Percentiles rank a stretch among this genome's conserved stretches.
Evolutionary conservation across 306 rosid genomes (phyloP).

Genomic region (Vicia sativa): DNA sequence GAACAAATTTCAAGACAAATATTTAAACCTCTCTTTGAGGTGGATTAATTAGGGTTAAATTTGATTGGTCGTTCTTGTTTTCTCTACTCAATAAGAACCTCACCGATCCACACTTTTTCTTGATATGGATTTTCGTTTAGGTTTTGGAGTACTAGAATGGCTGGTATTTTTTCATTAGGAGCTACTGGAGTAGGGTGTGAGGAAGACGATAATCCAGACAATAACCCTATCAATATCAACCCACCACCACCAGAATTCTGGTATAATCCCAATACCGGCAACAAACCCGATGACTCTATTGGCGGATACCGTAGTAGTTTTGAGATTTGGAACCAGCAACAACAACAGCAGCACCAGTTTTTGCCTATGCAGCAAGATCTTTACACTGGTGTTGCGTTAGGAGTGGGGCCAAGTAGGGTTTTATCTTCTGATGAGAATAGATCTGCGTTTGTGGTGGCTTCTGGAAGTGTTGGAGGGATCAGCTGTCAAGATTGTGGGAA

Average conservation of each 20-base stretch:
- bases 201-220: not conserved
- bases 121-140: constrained; percentile 85
- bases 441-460: constrained; percentile 39
- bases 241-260: constrained; percentile 49
- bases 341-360: constrained; percentile 63
- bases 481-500: constrained; percentile 98
- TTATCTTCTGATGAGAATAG: constrained; percentile 47
- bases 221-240: constrained; percentile 15
- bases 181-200: constrained; percentile 25
- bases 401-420: constrained; percentile 64
- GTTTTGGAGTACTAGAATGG: constrained; percentile 52
- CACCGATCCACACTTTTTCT: constrained; percentile 37
- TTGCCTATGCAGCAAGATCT: constrained; percentile 66
- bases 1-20: constrained; percentile 5
- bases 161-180: constrained; percentile 89
- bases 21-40: not conserved
- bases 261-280: constrained; percentile 39
- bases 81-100: not conserved
- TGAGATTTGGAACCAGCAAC: constrained; percentile 82
- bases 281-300: constrained; percentile 55
- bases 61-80: constrained; percentile 14
- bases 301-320: constrained; percentile 62
- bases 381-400: constrained; percentile 58
- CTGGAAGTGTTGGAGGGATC: constrained; percentile 62
- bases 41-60: not conserved